Percentiles rank a stretch among this genome's conserved stretches.
These are phyloP conservation scores for Neurospora sp. DNA, from an alignment of 2,329 filamentous ascomycete genomes.

Conservation along the genomic window DNA sequence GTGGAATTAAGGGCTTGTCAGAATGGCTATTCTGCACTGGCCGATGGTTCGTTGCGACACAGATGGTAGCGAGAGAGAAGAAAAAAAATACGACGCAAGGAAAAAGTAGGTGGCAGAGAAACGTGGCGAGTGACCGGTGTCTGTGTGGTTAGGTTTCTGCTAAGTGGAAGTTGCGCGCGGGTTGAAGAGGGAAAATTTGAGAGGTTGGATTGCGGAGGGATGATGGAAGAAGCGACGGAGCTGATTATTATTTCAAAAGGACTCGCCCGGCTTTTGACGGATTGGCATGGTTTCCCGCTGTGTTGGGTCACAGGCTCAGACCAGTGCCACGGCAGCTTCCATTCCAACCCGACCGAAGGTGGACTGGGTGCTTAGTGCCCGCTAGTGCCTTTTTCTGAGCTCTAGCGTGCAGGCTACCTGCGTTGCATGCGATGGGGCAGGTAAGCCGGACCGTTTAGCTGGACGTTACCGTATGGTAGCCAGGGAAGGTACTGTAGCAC, in stretches of 20 bases:
- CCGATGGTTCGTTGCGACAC: not conserved
- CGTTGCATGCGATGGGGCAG: not conserved
- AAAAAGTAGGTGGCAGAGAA: not conserved
- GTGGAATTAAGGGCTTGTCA: not conserved
- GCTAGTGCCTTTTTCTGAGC: not conserved
- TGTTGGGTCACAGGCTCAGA: constrained; percentile 16
- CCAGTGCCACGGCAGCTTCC: not conserved
- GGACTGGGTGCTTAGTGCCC: not conserved
- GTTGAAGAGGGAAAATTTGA: not conserved
- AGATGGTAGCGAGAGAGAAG: not conserved
- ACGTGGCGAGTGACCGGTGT: not conserved
- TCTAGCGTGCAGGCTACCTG: not conserved
- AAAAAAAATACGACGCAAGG: not conserved
- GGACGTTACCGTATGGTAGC: not conserved
- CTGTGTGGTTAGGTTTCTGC: not conserved
- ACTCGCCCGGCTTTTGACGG: constrained; percentile 14
- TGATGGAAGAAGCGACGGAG: not conserved
- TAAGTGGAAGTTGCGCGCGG: not conserved
- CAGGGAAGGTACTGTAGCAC: not conserved
- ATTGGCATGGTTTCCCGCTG: constrained; percentile 6
- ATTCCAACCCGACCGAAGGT: not conserved
- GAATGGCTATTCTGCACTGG: not conserved
- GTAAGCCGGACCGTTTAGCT: not conserved
- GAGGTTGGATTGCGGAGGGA: constrained; percentile 3
- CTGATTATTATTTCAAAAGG: constrained; percentile 1